These are phyloP conservation scores for Suhomyces coccinellae DNA, from an alignment of 1,139 yeast genomes.

Conservation along the genomic window DNA sequence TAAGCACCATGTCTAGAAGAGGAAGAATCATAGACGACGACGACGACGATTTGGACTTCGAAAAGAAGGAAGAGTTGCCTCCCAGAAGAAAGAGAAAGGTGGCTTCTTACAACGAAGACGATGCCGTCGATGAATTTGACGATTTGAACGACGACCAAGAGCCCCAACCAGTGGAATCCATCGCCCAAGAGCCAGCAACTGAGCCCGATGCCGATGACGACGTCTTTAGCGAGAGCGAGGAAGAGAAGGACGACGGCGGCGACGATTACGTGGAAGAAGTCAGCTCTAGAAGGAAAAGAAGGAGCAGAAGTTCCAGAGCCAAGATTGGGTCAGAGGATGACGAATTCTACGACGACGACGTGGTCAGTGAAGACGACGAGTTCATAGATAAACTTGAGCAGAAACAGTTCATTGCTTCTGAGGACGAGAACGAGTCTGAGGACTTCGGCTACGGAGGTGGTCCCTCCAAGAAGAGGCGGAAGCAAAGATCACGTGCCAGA, in stretches of 20 bases:
- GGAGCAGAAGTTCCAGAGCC: slow-evolving; percentile 6
- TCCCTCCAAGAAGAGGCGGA: slow-evolving; percentile 20
- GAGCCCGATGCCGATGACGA: slow-evolving; percentile 27
- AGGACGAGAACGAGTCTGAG: slow-evolving; percentile 32
- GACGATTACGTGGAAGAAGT: slow-evolving; percentile 16
- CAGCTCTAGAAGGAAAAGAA: slow-evolving; percentile 10
- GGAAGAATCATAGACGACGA: slow-evolving; percentile 18
- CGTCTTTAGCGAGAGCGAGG: slow-evolving; percentile 18
- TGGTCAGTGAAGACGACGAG: slow-evolving; percentile 22
- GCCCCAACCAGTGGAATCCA: slow-evolving; percentile 2
- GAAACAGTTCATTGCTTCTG: slow-evolving; percentile 40
- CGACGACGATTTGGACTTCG: slow-evolving; percentile 22
- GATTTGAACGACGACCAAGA: slow-evolving; percentile 39
- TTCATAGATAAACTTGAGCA: slow-evolving; percentile 32
- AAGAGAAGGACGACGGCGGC: slow-evolving; percentile 13
- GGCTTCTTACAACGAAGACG: slow-evolving; percentile 17
- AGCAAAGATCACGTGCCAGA: slow-evolving; percentile 28
- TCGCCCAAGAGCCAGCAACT: background rate
- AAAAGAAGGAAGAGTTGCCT: slow-evolving; percentile 15
- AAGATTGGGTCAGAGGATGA: slow-evolving; percentile 15
- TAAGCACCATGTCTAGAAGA: slow-evolving; percentile 12
- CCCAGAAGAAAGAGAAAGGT: slow-evolving; percentile 13
- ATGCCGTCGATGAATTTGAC: slow-evolving; percentile 25
- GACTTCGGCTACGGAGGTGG: slow-evolving; percentile 29
- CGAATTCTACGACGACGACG: slow-evolving; percentile 18